Base-by-base conservation (phyloP, 352 stramenopile genomes). In the Phytophthora sp. region DNA sequence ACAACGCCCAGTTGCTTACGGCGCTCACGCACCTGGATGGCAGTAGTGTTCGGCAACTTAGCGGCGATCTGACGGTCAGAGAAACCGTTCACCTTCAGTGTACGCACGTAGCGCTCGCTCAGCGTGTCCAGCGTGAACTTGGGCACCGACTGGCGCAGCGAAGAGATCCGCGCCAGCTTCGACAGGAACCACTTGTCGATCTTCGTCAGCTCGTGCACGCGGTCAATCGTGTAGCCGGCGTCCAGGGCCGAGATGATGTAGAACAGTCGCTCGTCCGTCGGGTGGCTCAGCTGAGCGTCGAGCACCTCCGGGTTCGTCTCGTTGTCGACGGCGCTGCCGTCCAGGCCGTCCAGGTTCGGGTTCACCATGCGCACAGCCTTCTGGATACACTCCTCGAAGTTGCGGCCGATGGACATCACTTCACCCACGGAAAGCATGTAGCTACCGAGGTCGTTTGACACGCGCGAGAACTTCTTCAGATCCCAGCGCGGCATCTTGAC, bases 141-240 rank as follows among this genome's bases (percentile, higher is more conserved):
- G n/a, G 76, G 64, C 49, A 91, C 78, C 9, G 81, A 67, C 65
- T 91, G 78, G 51, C 80, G 84, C 23, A 97, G 74, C 44, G 76
- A 88, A 29, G 90, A 90, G 73, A 99, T 99, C 51, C 94, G 87
- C 60, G 94, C 86, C 36, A 98, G 84, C 81, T 45, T 94, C 88
- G 3, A 76, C 39, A 99, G 82, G 84, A 99, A 99, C 98, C 98
- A 99, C 49, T 90, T 97, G 78, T 99, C 98, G 74, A 99, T 99
- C 77, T 99, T 99, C 7, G 97, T 99, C 59, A 99, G 87, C 26
- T 98, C 84, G 75, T 99, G 95, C 30, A 99, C 92, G 56, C 98
- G 89, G 20, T 99, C 92, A 18, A 99, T 93, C 15, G 85, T 88
- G 68, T 96, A 91, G 41, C 90, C 89, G 41, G 86, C 79, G 77